Conservation (phyloP, 2,329 filamentous ascomycete genomes). For the Nigrospora oryzae region DNA sequence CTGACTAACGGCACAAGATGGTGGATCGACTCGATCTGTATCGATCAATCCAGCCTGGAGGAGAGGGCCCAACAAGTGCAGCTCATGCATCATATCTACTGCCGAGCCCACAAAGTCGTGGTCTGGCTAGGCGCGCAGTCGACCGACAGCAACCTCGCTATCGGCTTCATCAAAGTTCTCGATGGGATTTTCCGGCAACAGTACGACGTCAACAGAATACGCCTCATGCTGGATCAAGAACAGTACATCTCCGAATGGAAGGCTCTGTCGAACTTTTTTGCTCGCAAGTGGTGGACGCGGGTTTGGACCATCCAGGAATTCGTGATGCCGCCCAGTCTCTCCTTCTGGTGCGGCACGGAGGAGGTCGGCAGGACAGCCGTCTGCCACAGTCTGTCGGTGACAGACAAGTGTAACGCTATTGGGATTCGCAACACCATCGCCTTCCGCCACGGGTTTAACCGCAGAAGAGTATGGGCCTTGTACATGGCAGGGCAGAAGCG, state of each 20-base stretch:
- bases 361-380: too few species aligned
- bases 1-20: neutral
- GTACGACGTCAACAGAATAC: neutral
- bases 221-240: neutral
- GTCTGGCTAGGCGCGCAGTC: constrained; percentile 2
- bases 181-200: neutral
- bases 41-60: constrained; percentile 3
- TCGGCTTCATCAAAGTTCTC: neutral
- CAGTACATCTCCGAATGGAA: neutral
- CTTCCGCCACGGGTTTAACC: too few species aligned
- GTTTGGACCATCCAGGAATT: neutral
- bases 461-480: too few species aligned
- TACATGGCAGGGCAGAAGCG: too few species aligned
- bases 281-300: neutral
- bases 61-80: constrained; percentile 3
- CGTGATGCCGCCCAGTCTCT: neutral
- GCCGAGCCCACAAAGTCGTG: neutral
- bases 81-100: constrained; percentile 6
- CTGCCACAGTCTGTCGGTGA: too few species aligned
- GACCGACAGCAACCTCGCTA: neutral
- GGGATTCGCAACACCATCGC: too few species aligned
- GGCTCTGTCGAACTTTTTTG: neutral
- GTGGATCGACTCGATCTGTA: constrained; percentile 9
- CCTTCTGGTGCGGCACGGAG: neutral
- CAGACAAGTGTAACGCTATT: too few species aligned